Conservation (phyloP, 768 basidiomycete species). For the Russula sp. region DNA sequence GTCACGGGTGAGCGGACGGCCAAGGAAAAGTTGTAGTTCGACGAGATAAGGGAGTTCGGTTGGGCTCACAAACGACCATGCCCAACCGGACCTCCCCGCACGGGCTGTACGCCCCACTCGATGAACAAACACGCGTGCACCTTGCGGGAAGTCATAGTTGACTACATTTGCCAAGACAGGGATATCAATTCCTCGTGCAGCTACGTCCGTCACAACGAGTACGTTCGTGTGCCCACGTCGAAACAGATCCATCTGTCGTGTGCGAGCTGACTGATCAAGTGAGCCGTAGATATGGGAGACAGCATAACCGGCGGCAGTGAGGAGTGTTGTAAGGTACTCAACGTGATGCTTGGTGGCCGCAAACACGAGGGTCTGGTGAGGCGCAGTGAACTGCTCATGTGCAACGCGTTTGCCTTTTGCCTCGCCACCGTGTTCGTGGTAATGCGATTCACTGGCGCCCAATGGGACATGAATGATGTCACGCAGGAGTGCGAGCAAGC, state of each 20-base stretch:
- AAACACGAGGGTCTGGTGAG: slow-evolving; percentile 92
- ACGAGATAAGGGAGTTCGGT: slow-evolving; percentile 83
- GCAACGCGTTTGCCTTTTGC: slow-evolving; percentile 45
- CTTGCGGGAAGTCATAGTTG: slow-evolving; percentile 97
- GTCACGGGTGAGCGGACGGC: slow-evolving; percentile 60
- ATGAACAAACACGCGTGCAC: slow-evolving; percentile 89
- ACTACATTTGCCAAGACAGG: slow-evolving; percentile 94
- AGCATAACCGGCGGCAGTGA: slow-evolving; percentile 75
- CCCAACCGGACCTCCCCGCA: slow-evolving; percentile 92
- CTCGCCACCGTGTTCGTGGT: slow-evolving; percentile 28
- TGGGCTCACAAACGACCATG: slow-evolving; percentile 89
- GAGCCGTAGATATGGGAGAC: slow-evolving; percentile 95
- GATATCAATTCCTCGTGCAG: slow-evolving; percentile 96
- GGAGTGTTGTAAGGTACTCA: slow-evolving; percentile 79
- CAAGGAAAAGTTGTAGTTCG: slow-evolving; percentile 90
- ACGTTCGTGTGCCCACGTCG: slow-evolving; percentile 71
- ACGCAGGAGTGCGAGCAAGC: slow-evolving; percentile 71
- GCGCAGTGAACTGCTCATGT: slow-evolving; percentile 44
- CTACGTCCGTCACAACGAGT: slow-evolving; percentile 95
- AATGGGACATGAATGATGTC: slow-evolving; percentile 83
- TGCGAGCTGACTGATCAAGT: slow-evolving; percentile 85
- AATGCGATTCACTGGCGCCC: slow-evolving; percentile 29
- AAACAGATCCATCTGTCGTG: slow-evolving; percentile 87
- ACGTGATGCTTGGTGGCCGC: slow-evolving; percentile 98
- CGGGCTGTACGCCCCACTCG: slow-evolving; percentile 95